Base-by-base conservation (phyloP, 371 early-diverging fungal species). In the Nematocida sp. region DNA sequence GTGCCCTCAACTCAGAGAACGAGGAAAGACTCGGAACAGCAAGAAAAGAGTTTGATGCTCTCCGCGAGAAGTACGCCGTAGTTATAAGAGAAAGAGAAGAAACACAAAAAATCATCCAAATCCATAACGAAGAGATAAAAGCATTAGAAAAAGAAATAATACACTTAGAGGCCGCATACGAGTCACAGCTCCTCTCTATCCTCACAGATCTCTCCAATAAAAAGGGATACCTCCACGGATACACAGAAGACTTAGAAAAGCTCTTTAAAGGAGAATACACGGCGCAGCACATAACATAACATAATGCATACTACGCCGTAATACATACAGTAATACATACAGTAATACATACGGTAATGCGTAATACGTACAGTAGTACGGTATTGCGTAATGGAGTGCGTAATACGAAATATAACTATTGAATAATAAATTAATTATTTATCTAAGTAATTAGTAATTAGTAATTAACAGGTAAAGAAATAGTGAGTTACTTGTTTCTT, bases 121-220 rank as follows among this genome's bases (percentile, higher is more conserved):
- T 47, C 30, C 57, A 59, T 39, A 59, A 71, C 25, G 40, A 51
- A 39, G 39, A 50, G 32, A 53, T 53, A 13, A 71, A 71, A 33
- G 60, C 57, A 5, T 48, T 71, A 9, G 75, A 71, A 50, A 71
- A 61, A 26, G 75, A 71, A 38, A 71, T 71, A 48, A 63, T 71
- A 13, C 9, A 38, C 9, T 3, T 71, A 30, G 75, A 71, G 32
- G 47, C 63, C 1, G 51, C 36, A n/a, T 60, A 71, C 30, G 36
- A 71, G 35, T 71, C 75, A 2, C 33, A 30, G 23, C 26, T 71
- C 5, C 45, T 60, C 13, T 23, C 36, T 2, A 35, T 71, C 16
- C 59, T 59, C 38, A 61, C 30, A 20, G 75, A 60, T 3, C 61
- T 71, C n/a, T 25, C 59, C 3, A 39, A 50, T 16, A 23, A 71